Percentiles rank a stretch among this genome's conserved stretches.
Conservation (phyloP, 441 rosid species). For the Pelargonium fulgidum region DNA sequence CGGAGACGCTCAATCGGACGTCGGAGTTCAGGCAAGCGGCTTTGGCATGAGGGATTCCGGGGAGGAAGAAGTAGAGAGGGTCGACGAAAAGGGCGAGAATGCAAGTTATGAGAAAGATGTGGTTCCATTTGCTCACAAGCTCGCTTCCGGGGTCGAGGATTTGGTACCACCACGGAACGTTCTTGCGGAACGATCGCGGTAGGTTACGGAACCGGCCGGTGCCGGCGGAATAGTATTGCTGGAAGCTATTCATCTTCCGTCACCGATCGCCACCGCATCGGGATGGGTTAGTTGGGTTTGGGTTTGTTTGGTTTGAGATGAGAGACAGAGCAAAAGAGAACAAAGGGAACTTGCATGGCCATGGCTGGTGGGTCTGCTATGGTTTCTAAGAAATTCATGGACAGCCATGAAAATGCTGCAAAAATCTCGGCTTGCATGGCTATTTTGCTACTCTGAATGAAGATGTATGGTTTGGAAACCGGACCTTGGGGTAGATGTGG, state of each 20-base stretch:
- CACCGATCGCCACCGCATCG: neutral
- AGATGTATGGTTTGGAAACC: neutral
- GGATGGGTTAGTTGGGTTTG: too few species aligned
- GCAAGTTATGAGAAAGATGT: constrained; percentile 60
- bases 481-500: too few species aligned
- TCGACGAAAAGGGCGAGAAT: constrained; percentile 75
- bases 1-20: constrained; percentile 36
- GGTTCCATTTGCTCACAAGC: constrained; percentile 72
- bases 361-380: constrained; percentile 5
- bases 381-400: neutral
- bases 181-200: constrained; percentile 3
- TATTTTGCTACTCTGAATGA: neutral
- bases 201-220: neutral
- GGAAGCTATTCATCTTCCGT: constrained; percentile 4
- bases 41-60: constrained; percentile 44
- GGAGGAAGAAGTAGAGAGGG: constrained; percentile 79
- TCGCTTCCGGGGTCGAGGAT: constrained; percentile 74
- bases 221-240: constrained; percentile 6
- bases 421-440: constrained; percentile 8
- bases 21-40: constrained; percentile 49
- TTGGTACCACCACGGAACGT: constrained; percentile 57
- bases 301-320: too few species aligned
- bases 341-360: neutral
- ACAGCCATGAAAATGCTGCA: neutral
- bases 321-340: neutral